These are phyloP conservation scores for Boletus huronensis DNA, from an alignment of 768 basidiomycete genomes.

Conservation along the genomic window DNA sequence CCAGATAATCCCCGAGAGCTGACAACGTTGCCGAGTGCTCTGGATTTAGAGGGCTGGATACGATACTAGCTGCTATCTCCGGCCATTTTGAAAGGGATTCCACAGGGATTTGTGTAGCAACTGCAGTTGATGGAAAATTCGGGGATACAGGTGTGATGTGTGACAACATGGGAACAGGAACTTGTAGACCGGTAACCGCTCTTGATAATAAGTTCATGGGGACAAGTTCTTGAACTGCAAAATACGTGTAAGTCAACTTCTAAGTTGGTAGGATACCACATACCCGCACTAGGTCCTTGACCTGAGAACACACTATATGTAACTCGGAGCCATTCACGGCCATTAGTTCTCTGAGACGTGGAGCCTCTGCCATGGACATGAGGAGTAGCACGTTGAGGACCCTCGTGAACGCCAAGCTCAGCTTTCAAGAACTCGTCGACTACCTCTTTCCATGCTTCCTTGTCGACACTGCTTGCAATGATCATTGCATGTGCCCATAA, in stretches of 20 bases:
- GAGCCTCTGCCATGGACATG: constrained; percentile 20
- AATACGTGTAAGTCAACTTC: constrained; percentile 2
- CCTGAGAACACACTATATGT: constrained; percentile 84
- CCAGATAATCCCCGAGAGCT: constrained; percentile 80
- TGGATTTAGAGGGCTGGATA: constrained; percentile 62
- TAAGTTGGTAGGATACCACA: constrained; percentile 5
- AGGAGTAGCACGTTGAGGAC: constrained; percentile 10
- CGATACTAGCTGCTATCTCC: constrained; percentile 80
- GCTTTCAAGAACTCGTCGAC: constrained; percentile 79
- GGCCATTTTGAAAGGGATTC: constrained; percentile 77
- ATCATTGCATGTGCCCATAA: constrained; percentile 96
- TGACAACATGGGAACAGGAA: constrained; percentile 31
- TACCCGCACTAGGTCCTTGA: constrained; percentile 74
- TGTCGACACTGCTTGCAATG: constrained; percentile 89
- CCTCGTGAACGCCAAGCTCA: constrained; percentile 56
- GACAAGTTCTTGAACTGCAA: constrained; percentile 68
- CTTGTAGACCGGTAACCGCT: constrained; percentile 37
- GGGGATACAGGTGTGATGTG: constrained; percentile 60
- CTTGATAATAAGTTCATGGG: constrained; percentile 53
- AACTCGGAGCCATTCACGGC: constrained; percentile 71
- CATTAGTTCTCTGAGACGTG: constrained; percentile 35
- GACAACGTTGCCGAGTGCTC: constrained; percentile 77
- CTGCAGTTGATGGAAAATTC: constrained; percentile 48
- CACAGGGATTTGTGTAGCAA: constrained; percentile 47
- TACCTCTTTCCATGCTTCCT: constrained; percentile 90